These are phyloP conservation scores for Hymenoscyphus albidus DNA, from an alignment of 2,329 filamentous ascomycete genomes.

Conservation along the genomic window DNA sequence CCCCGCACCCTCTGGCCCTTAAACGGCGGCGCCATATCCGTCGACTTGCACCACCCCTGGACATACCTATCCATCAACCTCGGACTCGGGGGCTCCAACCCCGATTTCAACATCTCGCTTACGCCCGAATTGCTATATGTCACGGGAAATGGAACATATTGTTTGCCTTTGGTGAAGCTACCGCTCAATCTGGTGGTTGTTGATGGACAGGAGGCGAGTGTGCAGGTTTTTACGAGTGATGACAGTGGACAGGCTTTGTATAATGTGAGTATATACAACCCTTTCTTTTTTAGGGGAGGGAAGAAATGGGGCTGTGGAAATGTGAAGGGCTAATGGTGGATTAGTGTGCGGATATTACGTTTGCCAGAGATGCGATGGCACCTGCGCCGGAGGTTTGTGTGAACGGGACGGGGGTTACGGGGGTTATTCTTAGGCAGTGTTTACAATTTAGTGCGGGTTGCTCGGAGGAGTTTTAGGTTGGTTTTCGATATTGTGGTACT, in stretches of 20 bases:
- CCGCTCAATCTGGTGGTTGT: conserved; percentile 47
- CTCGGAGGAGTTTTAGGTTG: too few species aligned
- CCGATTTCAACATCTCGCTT: conserved; percentile 67
- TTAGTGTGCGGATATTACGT: conserved; percentile 70
- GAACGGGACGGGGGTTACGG: conserved; percentile 50
- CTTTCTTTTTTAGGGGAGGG: background rate
- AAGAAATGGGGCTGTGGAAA: background rate
- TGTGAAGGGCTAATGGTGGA: conserved; percentile 16
- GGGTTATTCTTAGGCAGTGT: background rate
- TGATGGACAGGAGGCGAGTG: conserved; percentile 60
- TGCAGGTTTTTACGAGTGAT: conserved; percentile 67
- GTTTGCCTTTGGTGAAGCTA: conserved; percentile 55
- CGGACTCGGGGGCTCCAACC: conserved; percentile 47
- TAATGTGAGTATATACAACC: conserved; percentile 47
- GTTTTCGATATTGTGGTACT: too few species aligned
- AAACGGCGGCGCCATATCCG: conserved; percentile 45
- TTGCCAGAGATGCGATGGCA: conserved; percentile 49
- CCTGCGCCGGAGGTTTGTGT: conserved; percentile 49
- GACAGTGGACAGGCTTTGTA: conserved; percentile 59
- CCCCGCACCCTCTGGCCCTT: conserved; percentile 48
- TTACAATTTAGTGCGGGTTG: too few species aligned
- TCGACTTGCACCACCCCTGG: conserved; percentile 49
- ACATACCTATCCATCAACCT: conserved; percentile 51
- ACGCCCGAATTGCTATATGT: conserved; percentile 55
- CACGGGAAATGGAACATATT: conserved; percentile 61